Conservation (phyloP, 176 grass and related monocot species). For the Leersia perrieri region DNA sequence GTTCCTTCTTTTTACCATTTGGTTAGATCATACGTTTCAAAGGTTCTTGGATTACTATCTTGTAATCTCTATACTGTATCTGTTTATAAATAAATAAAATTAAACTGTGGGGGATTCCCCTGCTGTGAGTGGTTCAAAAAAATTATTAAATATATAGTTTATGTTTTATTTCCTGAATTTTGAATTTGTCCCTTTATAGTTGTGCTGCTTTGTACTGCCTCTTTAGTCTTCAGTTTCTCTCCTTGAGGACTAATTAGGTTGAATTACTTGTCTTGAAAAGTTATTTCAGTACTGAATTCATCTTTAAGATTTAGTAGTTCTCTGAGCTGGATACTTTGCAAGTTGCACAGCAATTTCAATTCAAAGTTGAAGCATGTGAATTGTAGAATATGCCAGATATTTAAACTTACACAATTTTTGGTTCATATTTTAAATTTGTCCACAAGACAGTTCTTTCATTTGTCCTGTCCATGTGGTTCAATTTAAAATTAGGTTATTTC, state of each 20-base stretch:
- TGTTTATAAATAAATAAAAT: no score
- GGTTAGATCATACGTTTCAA: background rate
- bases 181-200: background rate
- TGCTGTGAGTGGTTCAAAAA: no score
- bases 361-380: background rate
- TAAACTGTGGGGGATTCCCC: no score
- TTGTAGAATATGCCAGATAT: background rate
- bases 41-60: no score
- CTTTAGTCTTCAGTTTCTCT: background rate
- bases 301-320: background rate
- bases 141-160: background rate
- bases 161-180: conserved; percentile 12
- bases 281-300: background rate
- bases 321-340: background rate
- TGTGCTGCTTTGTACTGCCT: background rate
- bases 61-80: no score
- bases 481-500: background rate
- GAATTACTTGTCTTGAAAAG: background rate
- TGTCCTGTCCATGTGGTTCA: conserved; percentile 4
- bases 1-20: conserved; percentile 27
- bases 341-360: background rate
- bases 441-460: background rate
- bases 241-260: no score
- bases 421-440: conserved; percentile 4
- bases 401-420: background rate